These are phyloP conservation scores for Rutstroemia sydowiana DNA, from an alignment of 2,329 filamentous ascomycete genomes.

Conservation along the genomic window DNA sequence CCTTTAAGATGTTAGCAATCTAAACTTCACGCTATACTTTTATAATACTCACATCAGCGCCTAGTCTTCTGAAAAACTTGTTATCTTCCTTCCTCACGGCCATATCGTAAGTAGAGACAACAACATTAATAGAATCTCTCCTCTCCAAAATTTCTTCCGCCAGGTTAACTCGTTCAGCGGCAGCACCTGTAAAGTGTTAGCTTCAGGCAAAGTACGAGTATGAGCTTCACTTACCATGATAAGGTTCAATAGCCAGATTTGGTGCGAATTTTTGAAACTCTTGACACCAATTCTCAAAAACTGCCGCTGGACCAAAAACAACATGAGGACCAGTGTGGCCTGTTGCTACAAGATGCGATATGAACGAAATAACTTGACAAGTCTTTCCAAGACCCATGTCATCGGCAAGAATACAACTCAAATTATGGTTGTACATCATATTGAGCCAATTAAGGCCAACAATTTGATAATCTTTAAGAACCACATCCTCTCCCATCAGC, in stretches of 20 bases:
- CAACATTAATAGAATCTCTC: conserved; percentile 59
- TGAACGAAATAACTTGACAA: conserved; percentile 88
- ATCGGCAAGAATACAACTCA: conserved; percentile 89
- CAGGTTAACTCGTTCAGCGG: conserved; percentile 59
- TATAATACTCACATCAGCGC: conserved; percentile 37
- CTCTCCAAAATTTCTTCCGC: conserved; percentile 58
- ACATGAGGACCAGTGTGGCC: conserved; percentile 66
- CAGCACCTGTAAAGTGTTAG: conserved; percentile 42
- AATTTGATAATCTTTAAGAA: conserved; percentile 88
- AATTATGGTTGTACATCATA: conserved; percentile 68
- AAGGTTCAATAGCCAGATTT: conserved; percentile 60
- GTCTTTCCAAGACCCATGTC: conserved; percentile 98
- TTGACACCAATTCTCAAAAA: conserved; percentile 88
- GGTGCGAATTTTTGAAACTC: conserved; percentile 89
- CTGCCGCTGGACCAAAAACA: conserved; percentile 86
- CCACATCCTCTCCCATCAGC: conserved; percentile 67
- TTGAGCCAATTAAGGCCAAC: conserved; percentile 94
- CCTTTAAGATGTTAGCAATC: conserved; percentile 20
- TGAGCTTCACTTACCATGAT: conserved; percentile 41
- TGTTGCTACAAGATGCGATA: conserved; percentile 72
- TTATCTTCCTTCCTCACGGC: conserved; percentile 51
- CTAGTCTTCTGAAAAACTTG: conserved; percentile 52
- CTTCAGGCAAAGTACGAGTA: not conserved
- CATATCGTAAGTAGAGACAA: conserved; percentile 67
- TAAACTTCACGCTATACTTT: not conserved